phyloP scores from a whole-genome alignment of 805 yeast species.

The Metschnikowia anglica region DNA sequence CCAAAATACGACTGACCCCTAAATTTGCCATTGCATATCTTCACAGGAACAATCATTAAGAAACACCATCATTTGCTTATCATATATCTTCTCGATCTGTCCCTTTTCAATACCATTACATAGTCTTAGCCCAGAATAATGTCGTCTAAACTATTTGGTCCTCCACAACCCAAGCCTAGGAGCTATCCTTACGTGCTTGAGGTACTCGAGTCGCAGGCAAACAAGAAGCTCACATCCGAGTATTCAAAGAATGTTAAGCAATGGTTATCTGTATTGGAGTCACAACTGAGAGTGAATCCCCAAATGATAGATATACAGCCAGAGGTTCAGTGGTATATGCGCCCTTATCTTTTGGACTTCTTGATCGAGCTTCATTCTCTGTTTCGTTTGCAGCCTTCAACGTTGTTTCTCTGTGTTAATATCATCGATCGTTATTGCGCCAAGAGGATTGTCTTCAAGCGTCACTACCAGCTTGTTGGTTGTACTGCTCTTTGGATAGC shows the following conservation, averaged over 20 bases:
- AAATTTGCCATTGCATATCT: neutral
- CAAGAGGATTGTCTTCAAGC: conserved; percentile 45
- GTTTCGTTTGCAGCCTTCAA: conserved; percentile 42
- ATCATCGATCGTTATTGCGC: conserved; percentile 48
- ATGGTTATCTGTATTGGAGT: conserved; percentile 43
- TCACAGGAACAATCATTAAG: neutral
- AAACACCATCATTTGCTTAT: neutral
- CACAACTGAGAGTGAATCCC: conserved; percentile 42
- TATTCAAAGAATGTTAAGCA: conserved; percentile 40
- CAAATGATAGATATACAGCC: conserved; percentile 52
- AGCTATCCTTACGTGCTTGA: conserved; percentile 47
- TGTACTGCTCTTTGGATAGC: conserved; percentile 51
- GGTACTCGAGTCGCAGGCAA: conserved; percentile 46
- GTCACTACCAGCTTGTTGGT: conserved; percentile 48
- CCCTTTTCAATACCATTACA: neutral
- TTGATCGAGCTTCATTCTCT: conserved; percentile 44
- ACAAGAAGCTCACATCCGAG: conserved; percentile 43
- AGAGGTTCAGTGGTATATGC: conserved; percentile 50
- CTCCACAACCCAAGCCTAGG: conserved; percentile 29
- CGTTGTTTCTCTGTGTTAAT: conserved; percentile 44
- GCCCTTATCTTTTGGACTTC: conserved; percentile 45
- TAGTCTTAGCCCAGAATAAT: neutral
- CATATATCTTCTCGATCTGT: neutral
- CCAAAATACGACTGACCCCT: conserved; percentile 6
- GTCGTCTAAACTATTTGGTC: conserved; percentile 22